Conservation (phyloP, 495 filamentous ascomycete species). For the Aspergillus affinis region DNA sequence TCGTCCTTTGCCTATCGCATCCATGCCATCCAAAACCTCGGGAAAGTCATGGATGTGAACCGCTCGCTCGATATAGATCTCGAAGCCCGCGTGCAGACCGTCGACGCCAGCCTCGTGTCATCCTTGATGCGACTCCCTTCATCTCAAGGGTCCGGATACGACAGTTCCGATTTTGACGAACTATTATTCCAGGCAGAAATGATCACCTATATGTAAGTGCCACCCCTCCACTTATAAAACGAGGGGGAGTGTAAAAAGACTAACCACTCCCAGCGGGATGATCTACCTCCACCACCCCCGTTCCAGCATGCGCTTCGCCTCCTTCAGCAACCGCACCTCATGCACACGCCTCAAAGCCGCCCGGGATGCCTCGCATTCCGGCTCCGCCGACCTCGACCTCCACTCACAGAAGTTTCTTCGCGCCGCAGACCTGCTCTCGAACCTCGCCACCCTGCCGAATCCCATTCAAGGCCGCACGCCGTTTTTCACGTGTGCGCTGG, state of each 20-base stretch:
- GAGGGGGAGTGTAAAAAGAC: background rate
- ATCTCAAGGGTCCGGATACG: slow-evolving; percentile 59
- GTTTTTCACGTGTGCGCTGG: slow-evolving; percentile 73
- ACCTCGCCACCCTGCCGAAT: slow-evolving; percentile 70
- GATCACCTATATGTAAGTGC: slow-evolving; percentile 42
- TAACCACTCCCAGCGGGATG: slow-evolving; percentile 38
- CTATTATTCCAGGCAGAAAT: slow-evolving; percentile 82
- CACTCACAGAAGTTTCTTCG: slow-evolving; percentile 70
- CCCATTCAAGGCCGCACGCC: slow-evolving; percentile 67
- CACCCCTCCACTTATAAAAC: background rate
- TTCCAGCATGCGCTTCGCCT: slow-evolving; percentile 35
- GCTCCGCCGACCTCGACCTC: slow-evolving; percentile 37
- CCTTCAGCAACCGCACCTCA: slow-evolving; percentile 23
- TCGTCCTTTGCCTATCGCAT: slow-evolving; percentile 34
- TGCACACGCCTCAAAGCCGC: slow-evolving; percentile 22
- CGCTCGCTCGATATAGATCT: slow-evolving; percentile 15
- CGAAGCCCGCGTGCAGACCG: slow-evolving; percentile 32
- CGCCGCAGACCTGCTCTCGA: slow-evolving; percentile 67
- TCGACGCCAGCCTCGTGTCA: slow-evolving; percentile 66
- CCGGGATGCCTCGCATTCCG: slow-evolving; percentile 32
- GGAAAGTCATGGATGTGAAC: slow-evolving; percentile 59
- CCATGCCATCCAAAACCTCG: slow-evolving; percentile 61
- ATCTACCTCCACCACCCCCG: slow-evolving; percentile 75
- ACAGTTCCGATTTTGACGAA: slow-evolving; percentile 65
- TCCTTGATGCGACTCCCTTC: slow-evolving; percentile 68